Evolutionary conservation across 768 basidiomycete species (phyloP).

Genomic region (Thelephora aurantiotincta): DNA sequence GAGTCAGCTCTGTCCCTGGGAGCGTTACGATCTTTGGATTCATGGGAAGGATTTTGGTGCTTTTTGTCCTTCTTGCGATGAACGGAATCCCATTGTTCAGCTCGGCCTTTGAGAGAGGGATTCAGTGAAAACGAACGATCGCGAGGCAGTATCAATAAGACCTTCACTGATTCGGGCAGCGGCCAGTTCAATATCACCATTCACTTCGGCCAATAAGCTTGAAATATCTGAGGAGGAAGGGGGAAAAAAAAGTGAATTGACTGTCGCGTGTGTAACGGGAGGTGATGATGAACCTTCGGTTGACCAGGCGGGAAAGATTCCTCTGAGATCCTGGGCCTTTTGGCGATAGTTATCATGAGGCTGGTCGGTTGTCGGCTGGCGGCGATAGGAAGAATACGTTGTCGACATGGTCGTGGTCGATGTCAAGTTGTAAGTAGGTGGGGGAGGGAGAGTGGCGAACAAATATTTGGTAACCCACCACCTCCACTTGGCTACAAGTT

Average conservation of each 20-base stretch:
- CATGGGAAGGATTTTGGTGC: conserved; percentile 22
- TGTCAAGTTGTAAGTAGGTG: too few relatives aligned
- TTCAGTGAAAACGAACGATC: conserved; percentile 10
- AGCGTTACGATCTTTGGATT: conserved; percentile 38
- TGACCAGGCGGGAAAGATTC: conserved; percentile 57
- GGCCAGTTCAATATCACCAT: conserved; percentile 56
- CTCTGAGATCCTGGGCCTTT: conserved; percentile 50
- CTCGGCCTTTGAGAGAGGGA: conserved; percentile 35
- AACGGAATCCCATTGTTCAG: conserved; percentile 73
- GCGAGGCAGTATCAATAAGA: conserved; percentile 16
- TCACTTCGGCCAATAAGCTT: conserved; percentile 50
- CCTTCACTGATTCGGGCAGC: conserved; percentile 69
- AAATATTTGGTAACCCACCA: too few relatives aligned
- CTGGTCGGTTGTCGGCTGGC: conserved; percentile 12
- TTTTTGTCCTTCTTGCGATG: conserved; percentile 86
- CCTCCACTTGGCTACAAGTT: too few relatives aligned
- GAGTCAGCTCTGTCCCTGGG: conserved; percentile 32
- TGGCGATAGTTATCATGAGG: conserved; percentile 28
- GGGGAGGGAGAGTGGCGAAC: too few relatives aligned
- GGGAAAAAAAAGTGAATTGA: conserved; percentile 11
- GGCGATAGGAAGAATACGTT: conserved; percentile 4
- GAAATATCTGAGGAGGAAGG: conserved; percentile 38
- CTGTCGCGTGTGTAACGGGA: conserved; percentile 9
- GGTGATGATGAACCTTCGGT: conserved; percentile 38
- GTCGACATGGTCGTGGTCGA: background rate